Base-by-base conservation (phyloP, 208 protist genomes). In the Trypanosoma boissoni region DNA sequence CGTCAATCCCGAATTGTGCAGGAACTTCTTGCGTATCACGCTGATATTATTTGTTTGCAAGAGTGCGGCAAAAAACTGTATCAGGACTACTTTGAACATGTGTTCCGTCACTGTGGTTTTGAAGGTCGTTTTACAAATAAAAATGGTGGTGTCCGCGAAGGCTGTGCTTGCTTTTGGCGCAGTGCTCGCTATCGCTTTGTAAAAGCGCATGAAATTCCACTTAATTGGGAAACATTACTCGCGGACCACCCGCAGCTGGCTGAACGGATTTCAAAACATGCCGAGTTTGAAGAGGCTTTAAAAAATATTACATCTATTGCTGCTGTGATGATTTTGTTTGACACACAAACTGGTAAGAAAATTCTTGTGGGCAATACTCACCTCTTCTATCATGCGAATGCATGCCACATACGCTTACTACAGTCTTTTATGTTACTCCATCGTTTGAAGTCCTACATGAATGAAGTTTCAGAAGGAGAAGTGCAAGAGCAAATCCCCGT, bases 321-420 rank as follows among this genome's bases (percentile, higher is more conserved):
- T 7, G 62, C 64, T 8, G 27, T 72, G 3, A n/a, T 80, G 20
- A 9, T 78, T 18, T 69, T 93, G 48, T 57, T 45, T 5, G 83
- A 92, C 50, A 14, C 20, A 16, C 43, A 39, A 0, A 87, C 74
- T 12, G 64, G 72, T 1, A 60, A 72, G 48, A 62, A 82, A 39
- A 8, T 97, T 3, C 67, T 97, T 1, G 58, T 94, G 18, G 88
- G 79, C 39, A 97, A 94, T 73, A 97, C 91, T 20, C 91, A 97
- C 65, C 76, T 97, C 32, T 97, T 94, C 65, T 97, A 84, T 68
- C 91, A 95, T 59, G 80, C 91, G 26, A 89, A 91, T 43, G 91
- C 74, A 1, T 92, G 86, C 51, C 91, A 97, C 64, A 83, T 97
- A 56, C 91, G 91, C 45, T 58, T 90, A n/a, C 52, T 97, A n/a